These are phyloP conservation scores for Buddleja alternifolia DNA, from an alignment of 257 asterid genomes.

Conservation along the genomic window DNA sequence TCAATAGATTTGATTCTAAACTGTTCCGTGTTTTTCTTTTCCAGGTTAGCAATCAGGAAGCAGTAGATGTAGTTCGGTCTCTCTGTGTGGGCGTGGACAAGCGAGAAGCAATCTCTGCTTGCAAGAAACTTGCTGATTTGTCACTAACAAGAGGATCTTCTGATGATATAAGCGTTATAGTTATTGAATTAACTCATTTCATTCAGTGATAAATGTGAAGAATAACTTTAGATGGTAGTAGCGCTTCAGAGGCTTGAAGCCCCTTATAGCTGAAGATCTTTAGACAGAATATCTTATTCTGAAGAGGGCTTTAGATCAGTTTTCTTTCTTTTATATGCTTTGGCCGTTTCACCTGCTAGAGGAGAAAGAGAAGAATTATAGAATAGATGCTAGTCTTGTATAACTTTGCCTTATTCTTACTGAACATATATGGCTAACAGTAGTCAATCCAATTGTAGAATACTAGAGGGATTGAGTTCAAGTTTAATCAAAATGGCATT, in stretches of 20 bases:
- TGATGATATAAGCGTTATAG: constrained; percentile 71
- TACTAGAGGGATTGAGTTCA: constrained; percentile 8
- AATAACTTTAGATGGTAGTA: not conserved
- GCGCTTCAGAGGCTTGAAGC: not conserved
- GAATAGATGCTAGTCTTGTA: constrained; percentile 24
- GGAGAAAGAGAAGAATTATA: constrained; percentile 9
- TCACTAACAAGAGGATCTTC: constrained; percentile 68
- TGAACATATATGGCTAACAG: constrained; percentile 1
- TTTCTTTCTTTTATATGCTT: constrained; percentile 10
- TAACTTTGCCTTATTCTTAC: constrained; percentile 20
- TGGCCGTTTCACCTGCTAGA: constrained; percentile 28
- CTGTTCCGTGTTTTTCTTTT: not conserved
- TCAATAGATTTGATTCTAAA: constrained; percentile 17
- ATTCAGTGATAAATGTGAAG: constrained; percentile 20
- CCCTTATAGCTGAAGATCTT: not conserved
- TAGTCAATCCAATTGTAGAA: constrained; percentile 17
- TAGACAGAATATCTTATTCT: not conserved
- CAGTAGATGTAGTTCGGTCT: constrained; percentile 61
- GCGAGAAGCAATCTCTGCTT: constrained; percentile 51
- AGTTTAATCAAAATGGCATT: not conserved
- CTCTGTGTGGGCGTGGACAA: constrained; percentile 44
- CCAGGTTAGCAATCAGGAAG: constrained; percentile 86
- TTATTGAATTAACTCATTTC: constrained; percentile 58
- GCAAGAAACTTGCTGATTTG: constrained; percentile 71
- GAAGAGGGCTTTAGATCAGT: constrained; percentile 6